These are phyloP conservation scores for Pythium phragmiticola DNA, from an alignment of 352 stramenopile genomes.

Conservation along the genomic window DNA sequence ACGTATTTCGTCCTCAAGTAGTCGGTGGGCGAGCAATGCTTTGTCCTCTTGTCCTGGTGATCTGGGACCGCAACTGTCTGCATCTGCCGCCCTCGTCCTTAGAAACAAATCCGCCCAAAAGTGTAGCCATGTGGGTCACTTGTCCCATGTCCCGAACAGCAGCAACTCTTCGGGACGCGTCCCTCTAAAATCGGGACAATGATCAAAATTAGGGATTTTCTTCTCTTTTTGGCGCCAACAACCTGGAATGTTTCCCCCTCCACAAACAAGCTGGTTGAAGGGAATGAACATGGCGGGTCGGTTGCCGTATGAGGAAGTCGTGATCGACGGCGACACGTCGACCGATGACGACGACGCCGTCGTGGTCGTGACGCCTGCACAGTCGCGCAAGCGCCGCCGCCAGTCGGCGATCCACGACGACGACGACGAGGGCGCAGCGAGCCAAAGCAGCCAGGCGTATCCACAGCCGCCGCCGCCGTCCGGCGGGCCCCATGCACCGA, in stretches of 20 bases:
- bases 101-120: neutral
- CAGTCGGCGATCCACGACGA: constrained; percentile 56
- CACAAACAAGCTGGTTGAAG: neutral
- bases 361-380: constrained; percentile 44
- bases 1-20: neutral
- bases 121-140: neutral
- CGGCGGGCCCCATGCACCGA: neutral
- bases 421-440: constrained; percentile 43
- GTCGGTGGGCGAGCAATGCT: too few relatives aligned
- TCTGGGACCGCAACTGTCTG: too few relatives aligned
- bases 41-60: too few relatives aligned
- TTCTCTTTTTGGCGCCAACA: neutral
- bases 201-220: neutral
- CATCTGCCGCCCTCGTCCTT: too few relatives aligned
- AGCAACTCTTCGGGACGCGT: neutral
- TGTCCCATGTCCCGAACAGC: neutral
- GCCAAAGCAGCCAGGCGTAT: constrained; percentile 1
- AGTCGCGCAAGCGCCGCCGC: constrained; percentile 60
- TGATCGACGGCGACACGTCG: constrained; percentile 69
- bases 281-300: constrained; percentile 19
- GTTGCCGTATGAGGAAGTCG: constrained; percentile 49
- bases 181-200: neutral
- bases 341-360: constrained; percentile 45
- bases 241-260: neutral
- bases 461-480: constrained; percentile 1